Evolutionary conservation across 805 yeast genomes (phyloP).

Genomic region (Saturnispora serradocipensis): DNA sequence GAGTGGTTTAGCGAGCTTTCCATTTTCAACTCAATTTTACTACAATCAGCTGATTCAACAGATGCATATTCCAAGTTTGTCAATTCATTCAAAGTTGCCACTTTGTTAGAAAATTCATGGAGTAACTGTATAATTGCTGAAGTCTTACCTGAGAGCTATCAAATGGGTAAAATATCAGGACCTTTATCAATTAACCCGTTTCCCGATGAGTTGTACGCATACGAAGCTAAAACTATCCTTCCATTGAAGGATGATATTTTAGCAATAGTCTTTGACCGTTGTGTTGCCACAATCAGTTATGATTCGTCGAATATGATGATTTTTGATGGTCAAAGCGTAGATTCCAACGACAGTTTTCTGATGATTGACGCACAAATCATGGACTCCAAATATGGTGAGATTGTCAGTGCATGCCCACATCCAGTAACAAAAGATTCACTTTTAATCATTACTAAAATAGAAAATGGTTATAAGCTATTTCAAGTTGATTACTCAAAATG

Average conservation of each 20-base stretch:
- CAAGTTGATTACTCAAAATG: slow-evolving; percentile 24
- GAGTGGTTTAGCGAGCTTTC: slow-evolving; percentile 23
- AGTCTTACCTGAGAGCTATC: slow-evolving; percentile 14
- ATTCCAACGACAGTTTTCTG: slow-evolving; percentile 5
- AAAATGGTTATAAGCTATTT: slow-evolving; percentile 13
- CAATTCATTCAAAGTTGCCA: slow-evolving; percentile 21
- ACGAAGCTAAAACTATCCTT: slow-evolving; percentile 28
- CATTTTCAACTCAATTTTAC: slow-evolving; percentile 19
- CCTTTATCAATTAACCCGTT: slow-evolving; percentile 47
- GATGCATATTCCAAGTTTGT: slow-evolving; percentile 9
- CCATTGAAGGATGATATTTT: slow-evolving; percentile 21
- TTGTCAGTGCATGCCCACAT: slow-evolving; percentile 13
- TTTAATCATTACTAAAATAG: slow-evolving; percentile 15
- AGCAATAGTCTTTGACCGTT: slow-evolving; percentile 15
- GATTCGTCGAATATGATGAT: slow-evolving; percentile 19
- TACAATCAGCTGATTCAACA: slow-evolving; percentile 17
- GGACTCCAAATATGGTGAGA: slow-evolving; percentile 4
- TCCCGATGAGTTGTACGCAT: slow-evolving; percentile 43
- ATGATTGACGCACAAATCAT: slow-evolving; percentile 12
- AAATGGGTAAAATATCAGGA: slow-evolving; percentile 30
- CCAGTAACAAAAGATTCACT: slow-evolving; percentile 18
- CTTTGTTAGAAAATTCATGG: slow-evolving; percentile 12
- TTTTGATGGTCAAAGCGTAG: slow-evolving; percentile 16
- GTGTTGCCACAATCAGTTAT: slow-evolving; percentile 18
- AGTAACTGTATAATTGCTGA: slow-evolving; percentile 2